Base-by-base conservation (phyloP, 495 filamentous ascomycete species). In the Aspergillus ellipticus region DNA sequence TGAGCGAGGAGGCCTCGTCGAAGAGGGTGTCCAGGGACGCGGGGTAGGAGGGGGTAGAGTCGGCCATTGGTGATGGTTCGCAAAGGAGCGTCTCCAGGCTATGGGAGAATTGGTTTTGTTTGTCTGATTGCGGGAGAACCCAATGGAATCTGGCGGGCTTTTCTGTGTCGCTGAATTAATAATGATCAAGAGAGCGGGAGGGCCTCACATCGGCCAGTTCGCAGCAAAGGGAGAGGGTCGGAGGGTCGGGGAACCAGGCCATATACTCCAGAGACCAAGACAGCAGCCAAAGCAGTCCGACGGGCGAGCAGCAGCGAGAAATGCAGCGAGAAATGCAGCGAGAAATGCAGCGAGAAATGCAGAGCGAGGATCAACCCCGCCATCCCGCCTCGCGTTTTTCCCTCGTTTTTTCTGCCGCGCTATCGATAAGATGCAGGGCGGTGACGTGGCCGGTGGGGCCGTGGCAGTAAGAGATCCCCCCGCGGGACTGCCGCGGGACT, bases 21-120 rank as follows among this genome's bases (percentile, higher is more conserved):
- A 70, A 78, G 37, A 72, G 52, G 24, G 66, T 66, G 52, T 74
- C 64, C 42, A 75, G 54, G 24, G 64, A 70, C 26, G 66, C 35
- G 52, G 70, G 73, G 52, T 64, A 62, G 4, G 58, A 41, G 33
- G 17, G 26, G 6, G 59, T 41, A 17, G 59, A 50, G 31, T 71
- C 67, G 49, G 69, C 61, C 72, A 75, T 75, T n/a, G 9, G 51
- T 59, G 39, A 49, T 22, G 22, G n/a, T 20, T 15, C 20, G 42
- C 17, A 35, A 5, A 17, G 24, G 21, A 43, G 13, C 6, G 31
- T 41, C 9, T 24, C 3, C 22, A 11, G n/a, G 6, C 21, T 24
- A 19, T 31, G 19, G n/a, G 5, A 29, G 22, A 22, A 11, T 15
- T 6, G 6, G 24, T 5, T 8, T n/a, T 11, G n/a, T 28, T 22